phyloP scores from a whole-genome alignment of 805 yeast species.

The Ogataea henricii region DNA sequence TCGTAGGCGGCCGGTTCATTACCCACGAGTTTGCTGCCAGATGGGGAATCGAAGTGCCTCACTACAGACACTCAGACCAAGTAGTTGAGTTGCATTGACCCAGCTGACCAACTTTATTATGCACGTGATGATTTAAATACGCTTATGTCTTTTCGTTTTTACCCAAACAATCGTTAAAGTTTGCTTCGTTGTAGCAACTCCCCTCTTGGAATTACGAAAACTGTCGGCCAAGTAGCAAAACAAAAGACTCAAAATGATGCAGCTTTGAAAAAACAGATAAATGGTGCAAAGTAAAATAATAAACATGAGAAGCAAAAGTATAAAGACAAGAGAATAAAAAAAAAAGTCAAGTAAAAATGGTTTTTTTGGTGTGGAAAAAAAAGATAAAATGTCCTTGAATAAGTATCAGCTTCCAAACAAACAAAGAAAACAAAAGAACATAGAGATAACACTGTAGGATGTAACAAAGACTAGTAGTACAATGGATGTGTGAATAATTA shows the following conservation, averaged over 20 bases:
- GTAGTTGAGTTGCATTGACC: slow-evolving; percentile 37
- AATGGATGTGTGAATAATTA: slow-evolving; percentile 6
- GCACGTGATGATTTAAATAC: no score
- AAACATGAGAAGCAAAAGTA: slow-evolving; percentile 15
- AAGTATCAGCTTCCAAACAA: not conserved
- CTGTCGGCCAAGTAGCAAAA: slow-evolving; percentile 1
- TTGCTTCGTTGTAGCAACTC: not conserved
- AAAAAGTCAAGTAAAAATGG: not conserved
- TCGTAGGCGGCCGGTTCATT: slow-evolving; percentile 89
- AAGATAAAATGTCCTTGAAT: slow-evolving; percentile 1
- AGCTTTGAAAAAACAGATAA: slow-evolving; percentile 1
- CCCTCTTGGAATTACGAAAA: not conserved
- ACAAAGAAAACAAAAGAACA: slow-evolving; percentile 3
- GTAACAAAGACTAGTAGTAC: slow-evolving; percentile 10
- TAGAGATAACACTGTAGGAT: not conserved
- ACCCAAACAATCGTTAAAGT: not conserved
- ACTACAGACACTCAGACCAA: slow-evolving; percentile 60
- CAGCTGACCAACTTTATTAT: no score
- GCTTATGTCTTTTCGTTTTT: no score
- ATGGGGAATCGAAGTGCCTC: slow-evolving; percentile 69
- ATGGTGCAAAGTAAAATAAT: slow-evolving; percentile 1
- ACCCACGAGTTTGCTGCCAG: slow-evolving; percentile 64
- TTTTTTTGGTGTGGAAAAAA: not conserved
- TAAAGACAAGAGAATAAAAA: not conserved
- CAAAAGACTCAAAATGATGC: slow-evolving; percentile 4